A percentile compares a stretch with the other conserved stretches of the same genome.
Conservation (phyloP, 148 eudicot species). For the Silene uniflora region DNA sequence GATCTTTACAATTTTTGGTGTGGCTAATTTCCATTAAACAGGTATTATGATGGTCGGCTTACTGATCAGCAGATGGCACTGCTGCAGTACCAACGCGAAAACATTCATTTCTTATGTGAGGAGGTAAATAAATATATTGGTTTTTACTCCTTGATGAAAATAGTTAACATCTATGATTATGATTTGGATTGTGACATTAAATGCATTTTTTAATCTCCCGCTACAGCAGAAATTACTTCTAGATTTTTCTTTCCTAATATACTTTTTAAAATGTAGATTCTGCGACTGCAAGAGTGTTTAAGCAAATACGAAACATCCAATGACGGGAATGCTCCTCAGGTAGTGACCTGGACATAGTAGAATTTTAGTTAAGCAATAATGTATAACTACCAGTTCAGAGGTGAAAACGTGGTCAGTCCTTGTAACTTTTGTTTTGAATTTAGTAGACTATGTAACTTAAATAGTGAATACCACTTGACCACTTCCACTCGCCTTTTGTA, state of each 20-base stretch:
- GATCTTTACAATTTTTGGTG: background rate
- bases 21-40: constrained; percentile 26
- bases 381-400: background rate
- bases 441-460: background rate
- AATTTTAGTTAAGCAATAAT: background rate
- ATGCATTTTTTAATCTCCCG: background rate
- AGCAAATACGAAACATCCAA: constrained; percentile 84
- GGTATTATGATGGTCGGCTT: constrained; percentile 93
- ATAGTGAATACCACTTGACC: too few relatives aligned
- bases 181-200: background rate
- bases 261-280: constrained; percentile 46
- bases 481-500: background rate
- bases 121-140: constrained; percentile 50
- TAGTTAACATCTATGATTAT: background rate
- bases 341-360: constrained; percentile 22
- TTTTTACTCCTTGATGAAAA: background rate
- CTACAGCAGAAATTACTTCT: background rate
- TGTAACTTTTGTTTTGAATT: background rate
- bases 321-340: constrained; percentile 90
- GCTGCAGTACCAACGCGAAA: constrained; percentile 94
- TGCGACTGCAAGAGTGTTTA: constrained; percentile 91
- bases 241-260: background rate
- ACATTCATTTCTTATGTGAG: constrained; percentile 92
- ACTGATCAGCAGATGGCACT: constrained; percentile 99
- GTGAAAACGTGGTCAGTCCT: background rate